Evolutionary conservation across 2,329 filamentous ascomycete genomes (phyloP).

Genomic region (Clonostachys rosea): DNA sequence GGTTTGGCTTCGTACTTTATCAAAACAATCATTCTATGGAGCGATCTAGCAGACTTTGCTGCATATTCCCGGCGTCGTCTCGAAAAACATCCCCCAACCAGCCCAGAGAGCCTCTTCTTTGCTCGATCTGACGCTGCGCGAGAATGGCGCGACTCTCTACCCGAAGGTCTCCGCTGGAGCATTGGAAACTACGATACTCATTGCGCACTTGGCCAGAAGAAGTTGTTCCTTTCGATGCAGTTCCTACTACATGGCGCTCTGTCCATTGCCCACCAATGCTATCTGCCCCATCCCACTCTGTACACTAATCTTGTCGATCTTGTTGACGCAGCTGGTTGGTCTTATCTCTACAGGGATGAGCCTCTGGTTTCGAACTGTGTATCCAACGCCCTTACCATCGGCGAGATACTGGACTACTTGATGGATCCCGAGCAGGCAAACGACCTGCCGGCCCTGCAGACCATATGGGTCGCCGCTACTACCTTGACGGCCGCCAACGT

Average conservation of each 20-base stretch:
- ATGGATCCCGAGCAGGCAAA: not conserved
- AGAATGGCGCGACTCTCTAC: constrained; percentile 7
- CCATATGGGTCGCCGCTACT: constrained; percentile 11
- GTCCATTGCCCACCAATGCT: constrained; percentile 14
- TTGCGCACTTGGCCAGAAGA: constrained; percentile 7
- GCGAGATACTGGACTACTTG: constrained; percentile 8
- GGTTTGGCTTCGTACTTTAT: constrained; percentile 10
- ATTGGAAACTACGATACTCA: constrained; percentile 7
- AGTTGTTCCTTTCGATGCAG: constrained; percentile 12
- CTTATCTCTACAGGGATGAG: constrained; percentile 9
- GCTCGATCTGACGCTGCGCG: constrained; percentile 2
- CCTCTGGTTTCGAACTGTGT: constrained; percentile 9
- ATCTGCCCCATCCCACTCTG: constrained; percentile 11
- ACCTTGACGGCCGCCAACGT: constrained; percentile 9
- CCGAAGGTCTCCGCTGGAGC: constrained; percentile 7
- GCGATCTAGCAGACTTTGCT: constrained; percentile 9
- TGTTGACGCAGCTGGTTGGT: constrained; percentile 13
- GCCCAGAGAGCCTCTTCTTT: constrained; percentile 2
- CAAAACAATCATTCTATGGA: constrained; percentile 10
- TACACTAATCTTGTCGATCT: constrained; percentile 9
- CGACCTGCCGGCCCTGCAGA: constrained; percentile 3
- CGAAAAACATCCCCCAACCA: constrained; percentile 6
- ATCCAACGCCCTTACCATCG: constrained; percentile 8
- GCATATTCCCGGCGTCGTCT: constrained; percentile 2
- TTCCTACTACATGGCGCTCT: constrained; percentile 10